Conservation (phyloP, 208 protist genomes). For the Histomonas meleagridis region DNA sequence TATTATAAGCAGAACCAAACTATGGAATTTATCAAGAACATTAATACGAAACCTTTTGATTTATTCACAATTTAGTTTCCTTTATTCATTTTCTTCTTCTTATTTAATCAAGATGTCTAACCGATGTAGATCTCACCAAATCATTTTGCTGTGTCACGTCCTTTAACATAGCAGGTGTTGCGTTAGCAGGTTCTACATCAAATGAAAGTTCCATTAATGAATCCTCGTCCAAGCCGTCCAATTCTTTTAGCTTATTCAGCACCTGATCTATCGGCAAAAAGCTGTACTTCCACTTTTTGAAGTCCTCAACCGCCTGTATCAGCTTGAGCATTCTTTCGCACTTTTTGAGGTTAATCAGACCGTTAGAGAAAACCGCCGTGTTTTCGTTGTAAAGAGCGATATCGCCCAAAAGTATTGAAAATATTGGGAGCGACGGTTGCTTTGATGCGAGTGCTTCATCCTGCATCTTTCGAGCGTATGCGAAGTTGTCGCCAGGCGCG, state of each 20-base stretch:
- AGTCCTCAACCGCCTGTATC: neutral
- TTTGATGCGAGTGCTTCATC: neutral
- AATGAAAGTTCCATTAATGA: neutral
- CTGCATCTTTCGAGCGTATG: neutral
- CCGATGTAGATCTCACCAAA: no score
- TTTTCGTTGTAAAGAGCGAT: neutral
- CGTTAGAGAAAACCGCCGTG: neutral
- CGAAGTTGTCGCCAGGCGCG: neutral
- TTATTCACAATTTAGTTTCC: no score
- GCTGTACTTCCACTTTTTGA: neutral
- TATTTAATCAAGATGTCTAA: no score
- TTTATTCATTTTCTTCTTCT: no score
- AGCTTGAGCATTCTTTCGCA: neutral
- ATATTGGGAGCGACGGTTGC: neutral
- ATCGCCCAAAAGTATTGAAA: neutral
- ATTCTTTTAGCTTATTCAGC: neutral
- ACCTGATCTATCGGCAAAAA: neutral
- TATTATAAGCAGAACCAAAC: no score
- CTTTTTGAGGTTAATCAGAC: neutral
- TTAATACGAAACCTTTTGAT: no score
- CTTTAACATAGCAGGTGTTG: no score
- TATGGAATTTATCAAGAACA: no score
- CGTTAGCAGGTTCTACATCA: neutral
- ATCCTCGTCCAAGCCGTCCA: neutral
- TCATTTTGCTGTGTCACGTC: no score